Base-by-base conservation (phyloP, 257 asterid genomes). In the Gynochthodes officinalis region DNA sequence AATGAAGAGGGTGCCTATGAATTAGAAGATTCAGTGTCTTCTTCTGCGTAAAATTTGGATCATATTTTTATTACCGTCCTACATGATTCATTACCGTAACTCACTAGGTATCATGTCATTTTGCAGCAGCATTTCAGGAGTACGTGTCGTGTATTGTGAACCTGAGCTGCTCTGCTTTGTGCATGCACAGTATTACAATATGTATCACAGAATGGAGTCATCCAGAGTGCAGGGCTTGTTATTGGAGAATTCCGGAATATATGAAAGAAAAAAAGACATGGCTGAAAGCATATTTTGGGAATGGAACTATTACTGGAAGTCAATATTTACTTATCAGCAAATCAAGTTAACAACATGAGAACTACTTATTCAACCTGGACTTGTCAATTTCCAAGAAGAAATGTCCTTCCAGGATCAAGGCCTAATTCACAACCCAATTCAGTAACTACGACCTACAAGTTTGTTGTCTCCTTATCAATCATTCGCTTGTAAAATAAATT, bases 121-220 rank as follows among this genome's bases (percentile, higher is more conserved):
- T n/a, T 65, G 43, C 46, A 37, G 59, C 28, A 65, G 14, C 11
- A 35, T 3, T 37, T 37, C 12, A 21, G 67, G 62, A 7, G 2
- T 44, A 75, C 64, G 79, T 75, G 74, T 68, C 64, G 25, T 35
- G 61, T 68, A 9, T 25, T 67, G n/a, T 46, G 59, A 33, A 44
- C 4, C 18, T 44, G 71, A 67, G 58, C 71, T 43, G 71, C 70
- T 65, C 14, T 44, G 55, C 10, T 32, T 40, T 7, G 9, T 19
- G 57, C 25, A 50, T 49, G 61, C 61, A 21, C 48, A 43, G 9
- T 4, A 0, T 44, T 1, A 16, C n/a, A n/a, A n/a, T n/a, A n/a
- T n/a, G n/a, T n/a, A n/a, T n/a, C n/a, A n/a, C n/a, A n/a, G n/a
- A n/a, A n/a, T n/a, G n/a, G n/a, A n/a, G n/a, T n/a, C n/a, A n/a